phyloP scores from a whole-genome alignment of 768 basidiomycete genomes.

The Mycena alexandri region DNA sequence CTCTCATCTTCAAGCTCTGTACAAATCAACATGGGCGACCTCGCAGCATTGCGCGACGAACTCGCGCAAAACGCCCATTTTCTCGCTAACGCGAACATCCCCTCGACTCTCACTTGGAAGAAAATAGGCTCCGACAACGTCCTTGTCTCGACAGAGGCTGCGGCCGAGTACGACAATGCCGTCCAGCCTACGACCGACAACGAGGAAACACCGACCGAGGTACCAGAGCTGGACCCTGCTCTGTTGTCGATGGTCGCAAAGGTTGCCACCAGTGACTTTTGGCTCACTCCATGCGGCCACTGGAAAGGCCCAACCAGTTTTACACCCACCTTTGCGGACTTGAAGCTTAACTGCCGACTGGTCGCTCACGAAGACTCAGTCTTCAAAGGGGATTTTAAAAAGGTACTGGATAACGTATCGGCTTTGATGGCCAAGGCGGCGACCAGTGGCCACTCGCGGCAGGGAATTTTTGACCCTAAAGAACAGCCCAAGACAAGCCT shows the following conservation, averaged over 20 bases:
- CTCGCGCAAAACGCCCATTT: too few relatives aligned
- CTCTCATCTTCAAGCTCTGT: too few relatives aligned
- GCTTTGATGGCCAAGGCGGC: neutral
- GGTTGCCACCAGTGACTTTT: neutral
- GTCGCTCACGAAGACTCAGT: neutral
- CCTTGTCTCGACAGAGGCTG: too few relatives aligned
- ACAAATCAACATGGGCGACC: too few relatives aligned
- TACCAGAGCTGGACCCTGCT: neutral
- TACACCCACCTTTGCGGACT: neutral
- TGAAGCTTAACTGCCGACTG: constrained; percentile 1
- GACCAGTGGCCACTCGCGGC: neutral
- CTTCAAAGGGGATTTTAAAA: neutral
- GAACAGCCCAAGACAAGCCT: neutral
- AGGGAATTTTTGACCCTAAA: neutral
- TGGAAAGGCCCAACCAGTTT: neutral
- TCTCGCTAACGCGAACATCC: too few relatives aligned
- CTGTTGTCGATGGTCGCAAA: neutral
- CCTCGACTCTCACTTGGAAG: too few relatives aligned
- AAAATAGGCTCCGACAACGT: too few relatives aligned
- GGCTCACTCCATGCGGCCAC: neutral
- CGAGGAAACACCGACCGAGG: neutral
- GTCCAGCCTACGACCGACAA: too few relatives aligned
- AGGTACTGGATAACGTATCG: neutral
- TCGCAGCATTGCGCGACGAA: too few relatives aligned
- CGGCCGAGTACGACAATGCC: too few relatives aligned